These are phyloP conservation scores for Chaetomium sp. DNA, from an alignment of 2,329 filamentous ascomycete species.

Conservation along the genomic window DNA sequence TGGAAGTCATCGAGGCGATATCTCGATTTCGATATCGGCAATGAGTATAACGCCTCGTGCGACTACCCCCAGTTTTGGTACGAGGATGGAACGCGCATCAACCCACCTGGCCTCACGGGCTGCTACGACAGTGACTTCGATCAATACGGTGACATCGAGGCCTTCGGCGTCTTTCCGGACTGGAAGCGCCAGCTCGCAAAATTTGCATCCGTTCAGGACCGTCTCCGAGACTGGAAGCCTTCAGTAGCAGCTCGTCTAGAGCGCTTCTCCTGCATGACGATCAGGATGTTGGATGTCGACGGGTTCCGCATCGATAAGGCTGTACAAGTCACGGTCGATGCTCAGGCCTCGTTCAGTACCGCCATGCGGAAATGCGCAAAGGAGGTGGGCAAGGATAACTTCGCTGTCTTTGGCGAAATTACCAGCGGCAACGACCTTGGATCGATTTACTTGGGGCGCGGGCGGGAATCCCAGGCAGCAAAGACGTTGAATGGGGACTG, in stretches of 20 bases:
- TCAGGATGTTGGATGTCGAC: constrained; percentile 65
- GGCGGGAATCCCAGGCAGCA: constrained; percentile 46
- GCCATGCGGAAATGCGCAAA: constrained; percentile 60
- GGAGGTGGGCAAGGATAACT: constrained; percentile 62
- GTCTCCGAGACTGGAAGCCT: constrained; percentile 64
- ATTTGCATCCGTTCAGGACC: constrained; percentile 68
- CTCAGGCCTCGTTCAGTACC: constrained; percentile 59
- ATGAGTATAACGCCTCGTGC: constrained; percentile 56
- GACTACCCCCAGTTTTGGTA: constrained; percentile 64
- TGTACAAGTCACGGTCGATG: constrained; percentile 63
- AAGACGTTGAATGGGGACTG: neutral
- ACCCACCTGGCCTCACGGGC: constrained; percentile 53
- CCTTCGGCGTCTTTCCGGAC: constrained; percentile 64
- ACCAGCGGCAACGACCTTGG: constrained; percentile 63
- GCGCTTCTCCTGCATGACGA: constrained; percentile 64
- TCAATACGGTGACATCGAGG: constrained; percentile 63
- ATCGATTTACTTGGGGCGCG: constrained; percentile 63
- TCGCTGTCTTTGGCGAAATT: constrained; percentile 66
- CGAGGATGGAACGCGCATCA: constrained; percentile 50
- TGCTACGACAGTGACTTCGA: constrained; percentile 68
- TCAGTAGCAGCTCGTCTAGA: constrained; percentile 59
- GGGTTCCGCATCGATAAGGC: constrained; percentile 70
- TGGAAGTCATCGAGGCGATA: constrained; percentile 61
- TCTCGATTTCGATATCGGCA: constrained; percentile 57
- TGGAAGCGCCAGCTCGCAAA: constrained; percentile 66